phyloP scores from a whole-genome alignment of 345 rosid genomes.

The Excoecaria agallocha region DNA sequence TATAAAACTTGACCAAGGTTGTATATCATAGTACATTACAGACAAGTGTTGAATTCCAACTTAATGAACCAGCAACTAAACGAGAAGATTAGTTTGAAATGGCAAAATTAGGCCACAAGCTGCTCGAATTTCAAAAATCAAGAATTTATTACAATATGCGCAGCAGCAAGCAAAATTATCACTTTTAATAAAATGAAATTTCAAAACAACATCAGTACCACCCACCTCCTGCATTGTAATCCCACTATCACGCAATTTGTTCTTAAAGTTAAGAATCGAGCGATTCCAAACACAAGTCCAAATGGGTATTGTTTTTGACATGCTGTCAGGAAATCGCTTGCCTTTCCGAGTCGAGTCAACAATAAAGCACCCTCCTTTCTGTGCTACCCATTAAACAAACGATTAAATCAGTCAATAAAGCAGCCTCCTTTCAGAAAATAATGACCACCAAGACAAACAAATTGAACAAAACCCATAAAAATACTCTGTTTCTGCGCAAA shows the following conservation, averaged over 20 bases:
- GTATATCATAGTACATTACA: not conserved
- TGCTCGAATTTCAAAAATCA: not conserved
- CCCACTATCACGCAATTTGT: slow-evolving; percentile 28
- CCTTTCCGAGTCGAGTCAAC: slow-evolving; percentile 88
- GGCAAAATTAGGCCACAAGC: not conserved
- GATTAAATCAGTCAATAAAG: slow-evolving; percentile 1
- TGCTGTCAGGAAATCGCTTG: slow-evolving; percentile 91
- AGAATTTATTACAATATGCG: not conserved
- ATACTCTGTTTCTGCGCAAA: too few relatives aligned
- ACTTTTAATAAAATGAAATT: not conserved
- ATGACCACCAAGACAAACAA: not conserved
- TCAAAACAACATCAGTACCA: slow-evolving; percentile 10
- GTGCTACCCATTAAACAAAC: slow-evolving; percentile 50
- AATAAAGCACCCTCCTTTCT: slow-evolving; percentile 85
- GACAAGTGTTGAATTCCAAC: not conserved
- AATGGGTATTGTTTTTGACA: slow-evolving; percentile 94
- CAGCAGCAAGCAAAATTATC: not conserved
- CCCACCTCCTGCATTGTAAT: slow-evolving; percentile 41
- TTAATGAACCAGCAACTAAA: not conserved
- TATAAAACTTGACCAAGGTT: not conserved
- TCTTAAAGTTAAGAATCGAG: slow-evolving; percentile 41
- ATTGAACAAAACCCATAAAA: not conserved
- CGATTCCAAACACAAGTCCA: slow-evolving; percentile 88
- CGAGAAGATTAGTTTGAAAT: not conserved
- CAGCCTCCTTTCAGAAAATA: not conserved